Evolutionary conservation across 345 rosid genomes (phyloP).

Genomic region (Garcia nutans): DNA sequence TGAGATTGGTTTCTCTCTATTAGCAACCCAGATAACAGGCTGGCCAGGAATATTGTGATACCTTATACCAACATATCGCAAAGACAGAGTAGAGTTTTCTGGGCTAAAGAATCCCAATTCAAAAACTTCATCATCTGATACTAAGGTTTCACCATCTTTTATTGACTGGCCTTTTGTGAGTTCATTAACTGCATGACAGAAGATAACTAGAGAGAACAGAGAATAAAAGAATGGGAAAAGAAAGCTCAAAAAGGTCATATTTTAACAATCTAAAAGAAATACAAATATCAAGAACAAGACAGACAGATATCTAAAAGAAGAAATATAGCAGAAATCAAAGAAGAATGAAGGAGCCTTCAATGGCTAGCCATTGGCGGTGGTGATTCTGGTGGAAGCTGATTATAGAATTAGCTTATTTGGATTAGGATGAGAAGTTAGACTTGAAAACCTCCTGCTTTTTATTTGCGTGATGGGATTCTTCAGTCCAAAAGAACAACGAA

Average conservation of each 20-base stretch:
- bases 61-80: slow-evolving; percentile 64
- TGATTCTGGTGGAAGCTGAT: slow-evolving; percentile 4
- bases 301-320: slow-evolving; percentile 1
- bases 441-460: background rate
- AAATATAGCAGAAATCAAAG: background rate
- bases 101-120: slow-evolving; percentile 67
- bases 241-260: slow-evolving; percentile 14
- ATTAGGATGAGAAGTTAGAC: slow-evolving; percentile 17
- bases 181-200: slow-evolving; percentile 29
- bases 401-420: background rate
- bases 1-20: slow-evolving; percentile 50
- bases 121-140: slow-evolving; percentile 34
- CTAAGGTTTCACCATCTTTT: slow-evolving; percentile 47
- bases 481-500: background rate
- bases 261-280: background rate
- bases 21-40: slow-evolving; percentile 67
- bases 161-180: slow-evolving; percentile 41
- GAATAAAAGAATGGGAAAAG: slow-evolving; percentile 23
- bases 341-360: background rate
- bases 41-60: slow-evolving; percentile 37
- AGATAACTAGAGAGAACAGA: slow-evolving; percentile 18
- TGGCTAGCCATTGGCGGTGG: background rate
- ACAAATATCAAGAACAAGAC: background rate
- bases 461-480: background rate
- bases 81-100: slow-evolving; percentile 28